A percentile compares a stretch with the other conserved stretches of the same genome.
Evolutionary conservation across 2,329 filamentous ascomycete genomes (phyloP).

Genomic region (Bisporella sp.): DNA sequence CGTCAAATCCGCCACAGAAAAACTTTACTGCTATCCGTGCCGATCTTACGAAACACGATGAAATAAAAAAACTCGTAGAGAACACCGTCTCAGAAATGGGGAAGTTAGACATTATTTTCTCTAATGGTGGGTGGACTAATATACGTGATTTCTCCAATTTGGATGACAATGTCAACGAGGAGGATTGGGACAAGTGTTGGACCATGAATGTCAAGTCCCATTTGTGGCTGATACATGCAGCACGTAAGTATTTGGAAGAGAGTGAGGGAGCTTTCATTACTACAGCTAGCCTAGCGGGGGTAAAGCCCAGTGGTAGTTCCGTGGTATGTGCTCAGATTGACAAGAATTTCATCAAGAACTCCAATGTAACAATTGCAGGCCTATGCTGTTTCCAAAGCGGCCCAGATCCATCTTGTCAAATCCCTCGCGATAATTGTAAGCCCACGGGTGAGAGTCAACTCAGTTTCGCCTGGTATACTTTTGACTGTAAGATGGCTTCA

Average conservation of each 20-base stretch:
- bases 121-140: conserved; percentile 58
- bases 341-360: neutral
- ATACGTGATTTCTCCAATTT: conserved; percentile 39
- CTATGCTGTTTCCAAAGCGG: conserved; percentile 73
- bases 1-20: neutral
- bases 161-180: conserved; percentile 47
- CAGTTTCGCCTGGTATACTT: conserved; percentile 38
- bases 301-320: conserved; percentile 55
- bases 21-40: conserved; percentile 50
- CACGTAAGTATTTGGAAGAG: conserved; percentile 45
- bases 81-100: conserved; percentile 55
- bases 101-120: conserved; percentile 69
- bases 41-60: conserved; percentile 54
- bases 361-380: conserved; percentile 37
- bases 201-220: conserved; percentile 58
- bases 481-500: neutral
- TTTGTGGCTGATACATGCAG: conserved; percentile 51
- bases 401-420: conserved; percentile 54
- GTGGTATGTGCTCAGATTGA: conserved; percentile 32
- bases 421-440: conserved; percentile 44
- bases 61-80: conserved; percentile 52
- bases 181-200: conserved; percentile 53
- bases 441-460: conserved; percentile 52
- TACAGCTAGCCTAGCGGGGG: conserved; percentile 57
- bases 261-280: conserved; percentile 55